Evolutionary conservation across 768 basidiomycete genomes (phyloP), one percentile per base, ranked within the genome.

Genomic region (Stropharia rugosoannulata): DNA sequence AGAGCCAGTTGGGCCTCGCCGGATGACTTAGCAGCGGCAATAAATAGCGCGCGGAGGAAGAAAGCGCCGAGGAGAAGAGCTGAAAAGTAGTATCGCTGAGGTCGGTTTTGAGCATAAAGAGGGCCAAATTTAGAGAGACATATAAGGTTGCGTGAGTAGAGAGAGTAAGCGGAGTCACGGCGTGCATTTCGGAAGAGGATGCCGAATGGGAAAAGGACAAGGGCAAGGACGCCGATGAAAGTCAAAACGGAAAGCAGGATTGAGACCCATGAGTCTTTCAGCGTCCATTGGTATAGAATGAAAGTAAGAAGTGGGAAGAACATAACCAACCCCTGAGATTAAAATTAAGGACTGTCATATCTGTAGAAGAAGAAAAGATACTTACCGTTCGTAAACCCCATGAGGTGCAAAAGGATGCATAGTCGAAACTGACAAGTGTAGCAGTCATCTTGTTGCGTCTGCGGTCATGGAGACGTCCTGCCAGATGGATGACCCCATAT

Each of bases 201-300:
- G 66, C 83, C 69, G 52, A 76, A 65, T 1, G 83, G 76, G 59
- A 81, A 78, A 19, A 75, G 62, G 40, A 93, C 72, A 56, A 78
- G 64, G 9, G 74, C 70, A 32, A 80, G 43, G 32, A 90, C 70
- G 44, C 69, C 71, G 44, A 90, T 63, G 66, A 95, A 73, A 10
- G 80, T 69, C 55, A 95, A 64, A 56, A 89, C 87, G 2, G 94
- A 90, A 39, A 98, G 77, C 36, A 96, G 74, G 61, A 86, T 80
- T 0, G 93, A 82, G 2, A 96, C 77, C 87, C 92, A 93, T 0
- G 94, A 95, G 70, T 98, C 94, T 56, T 82, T 74, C 59, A 95
- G 75, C 0, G 90, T 91, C 92, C 95, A 98, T 69, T 98, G 95
- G 69, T 88, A 94, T 65, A 97, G 82, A 7, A 83, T 76, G 61